These are phyloP conservation scores for Malbranchea zuffiana DNA, from an alignment of 2,329 filamentous ascomycete species.

Conservation along the genomic window DNA sequence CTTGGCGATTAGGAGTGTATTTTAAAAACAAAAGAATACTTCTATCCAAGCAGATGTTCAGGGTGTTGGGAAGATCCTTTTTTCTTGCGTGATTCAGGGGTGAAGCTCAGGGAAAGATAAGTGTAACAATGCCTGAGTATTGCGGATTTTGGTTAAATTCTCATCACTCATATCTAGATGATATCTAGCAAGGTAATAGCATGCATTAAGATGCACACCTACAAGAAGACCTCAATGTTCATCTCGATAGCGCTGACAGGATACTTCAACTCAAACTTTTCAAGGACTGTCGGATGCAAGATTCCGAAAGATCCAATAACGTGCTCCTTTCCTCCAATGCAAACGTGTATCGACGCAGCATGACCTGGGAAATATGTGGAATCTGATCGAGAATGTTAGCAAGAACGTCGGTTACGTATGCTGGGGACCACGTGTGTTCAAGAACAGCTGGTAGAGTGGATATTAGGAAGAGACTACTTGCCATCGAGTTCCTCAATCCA, in stretches of 20 bases:
- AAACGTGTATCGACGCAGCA: conserved; percentile 71
- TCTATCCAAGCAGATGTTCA: conserved; percentile 5
- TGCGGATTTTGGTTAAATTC: too few species aligned
- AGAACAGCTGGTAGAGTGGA: background rate
- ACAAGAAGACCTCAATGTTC: conserved; percentile 89
- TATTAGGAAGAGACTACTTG: conserved; percentile 20
- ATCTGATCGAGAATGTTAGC: conserved; percentile 37
- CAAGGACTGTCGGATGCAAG: conserved; percentile 80
- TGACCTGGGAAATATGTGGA: conserved; percentile 86
- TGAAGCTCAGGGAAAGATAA: background rate
- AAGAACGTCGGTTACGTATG: background rate
- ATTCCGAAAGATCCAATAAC: conserved; percentile 88
- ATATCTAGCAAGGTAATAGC: too few species aligned
- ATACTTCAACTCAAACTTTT: conserved; percentile 87
- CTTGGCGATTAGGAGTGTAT: conserved; percentile 10
- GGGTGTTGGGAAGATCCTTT: background rate
- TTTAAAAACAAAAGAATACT: conserved; percentile 7
- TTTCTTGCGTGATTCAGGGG: background rate
- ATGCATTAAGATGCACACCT: conserved; percentile 11
- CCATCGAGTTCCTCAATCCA: conserved; percentile 89
- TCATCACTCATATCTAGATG: too few species aligned
- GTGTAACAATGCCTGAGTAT: background rate
- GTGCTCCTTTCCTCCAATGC: conserved; percentile 59
- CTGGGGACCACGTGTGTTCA: background rate
- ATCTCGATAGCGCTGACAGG: conserved; percentile 90